These are phyloP conservation scores for Baorangia bicolor DNA, from an alignment of 768 basidiomycete species.

Conservation along the genomic window DNA sequence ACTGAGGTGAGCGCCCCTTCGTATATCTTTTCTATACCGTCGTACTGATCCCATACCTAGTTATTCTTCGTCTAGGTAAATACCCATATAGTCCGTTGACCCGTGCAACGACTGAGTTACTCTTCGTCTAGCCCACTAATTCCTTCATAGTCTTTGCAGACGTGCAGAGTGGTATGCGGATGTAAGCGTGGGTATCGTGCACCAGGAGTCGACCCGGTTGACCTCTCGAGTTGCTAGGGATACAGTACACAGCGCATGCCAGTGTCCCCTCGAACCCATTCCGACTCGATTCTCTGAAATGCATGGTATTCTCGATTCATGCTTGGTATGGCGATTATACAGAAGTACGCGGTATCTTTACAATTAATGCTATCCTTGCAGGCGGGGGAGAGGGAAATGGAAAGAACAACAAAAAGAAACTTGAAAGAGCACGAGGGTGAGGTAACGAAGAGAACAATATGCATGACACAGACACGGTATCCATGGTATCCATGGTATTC, in stretches of 20 bases:
- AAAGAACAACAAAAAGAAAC: constrained; percentile 8
- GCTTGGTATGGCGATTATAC: constrained; percentile 17
- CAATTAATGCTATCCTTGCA: constrained; percentile 11
- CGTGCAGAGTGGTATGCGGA: not conserved
- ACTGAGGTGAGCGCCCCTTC: too few relatives aligned
- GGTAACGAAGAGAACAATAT: not conserved
- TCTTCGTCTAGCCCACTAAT: not conserved
- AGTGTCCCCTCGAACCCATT: not conserved
- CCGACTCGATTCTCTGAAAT: not conserved
- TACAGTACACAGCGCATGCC: too few relatives aligned
- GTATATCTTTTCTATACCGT: too few relatives aligned
- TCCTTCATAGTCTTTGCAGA: not conserved
- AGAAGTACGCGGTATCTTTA: constrained; percentile 20
- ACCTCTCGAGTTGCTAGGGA: too few relatives aligned
- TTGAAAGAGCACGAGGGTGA: not conserved
- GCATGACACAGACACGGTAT: constrained; percentile 3
- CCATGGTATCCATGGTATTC: constrained; percentile 9
- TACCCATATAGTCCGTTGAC: too few relatives aligned
- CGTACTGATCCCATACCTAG: too few relatives aligned
- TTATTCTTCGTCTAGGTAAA: too few relatives aligned
- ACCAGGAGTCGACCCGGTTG: too few relatives aligned
- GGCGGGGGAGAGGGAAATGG: not conserved
- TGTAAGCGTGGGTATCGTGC: too few relatives aligned
- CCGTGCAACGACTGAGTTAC: too few relatives aligned
- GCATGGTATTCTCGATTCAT: constrained; percentile 6